Percentiles rank a stretch among this genome's conserved stretches.
Evolutionary conservation across 208 protist species (phyloP).

Genomic region (Leishmania tropica): DNA sequence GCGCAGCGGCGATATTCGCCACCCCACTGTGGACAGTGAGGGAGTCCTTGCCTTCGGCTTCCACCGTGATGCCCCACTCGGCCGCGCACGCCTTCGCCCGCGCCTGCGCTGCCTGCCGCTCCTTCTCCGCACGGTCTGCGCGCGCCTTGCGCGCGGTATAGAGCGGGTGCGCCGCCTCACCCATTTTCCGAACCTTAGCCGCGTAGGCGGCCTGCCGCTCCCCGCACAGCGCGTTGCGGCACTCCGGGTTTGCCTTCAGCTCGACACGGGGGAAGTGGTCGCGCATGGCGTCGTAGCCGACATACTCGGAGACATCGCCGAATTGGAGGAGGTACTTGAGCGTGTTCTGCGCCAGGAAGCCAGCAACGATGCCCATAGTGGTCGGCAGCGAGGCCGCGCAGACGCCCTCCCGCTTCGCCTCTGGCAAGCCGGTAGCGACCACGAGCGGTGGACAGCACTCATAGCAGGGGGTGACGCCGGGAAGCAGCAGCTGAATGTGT

Average conservation of each 20-base stretch:
- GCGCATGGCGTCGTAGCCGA: slow-evolving; percentile 95
- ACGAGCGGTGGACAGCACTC: slow-evolving; percentile 95
- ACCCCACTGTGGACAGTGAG: slow-evolving; percentile 16
- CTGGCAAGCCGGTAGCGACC: slow-evolving; percentile 92
- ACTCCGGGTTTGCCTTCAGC: slow-evolving; percentile 93
- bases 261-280: slow-evolving; percentile 95
- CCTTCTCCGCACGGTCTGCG: slow-evolving; percentile 41
- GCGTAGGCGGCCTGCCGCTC: slow-evolving; percentile 74
- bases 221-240: slow-evolving; percentile 74
- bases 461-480: slow-evolving; percentile 92
- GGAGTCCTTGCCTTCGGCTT: slow-evolving; percentile 39
- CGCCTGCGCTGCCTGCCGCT: slow-evolving; percentile 37
- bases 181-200: slow-evolving; percentile 22
- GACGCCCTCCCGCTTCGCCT: slow-evolving; percentile 95
- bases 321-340: slow-evolving; percentile 96
- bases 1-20: neutral
- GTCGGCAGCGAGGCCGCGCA: slow-evolving; percentile 97
- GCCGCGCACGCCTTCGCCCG: slow-evolving; percentile 58
- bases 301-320: slow-evolving; percentile 92
- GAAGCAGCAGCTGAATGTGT: slow-evolving; percentile 97
- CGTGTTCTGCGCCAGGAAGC: slow-evolving; percentile 96
- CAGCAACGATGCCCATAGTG: slow-evolving; percentile 97
- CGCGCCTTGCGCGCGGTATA: slow-evolving; percentile 50
- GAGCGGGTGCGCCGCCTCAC: slow-evolving; percentile 65
- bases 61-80: slow-evolving; percentile 86